Base-by-base conservation (phyloP, 2,329 filamentous ascomycete species). In the Diplodia corticola region DNA sequence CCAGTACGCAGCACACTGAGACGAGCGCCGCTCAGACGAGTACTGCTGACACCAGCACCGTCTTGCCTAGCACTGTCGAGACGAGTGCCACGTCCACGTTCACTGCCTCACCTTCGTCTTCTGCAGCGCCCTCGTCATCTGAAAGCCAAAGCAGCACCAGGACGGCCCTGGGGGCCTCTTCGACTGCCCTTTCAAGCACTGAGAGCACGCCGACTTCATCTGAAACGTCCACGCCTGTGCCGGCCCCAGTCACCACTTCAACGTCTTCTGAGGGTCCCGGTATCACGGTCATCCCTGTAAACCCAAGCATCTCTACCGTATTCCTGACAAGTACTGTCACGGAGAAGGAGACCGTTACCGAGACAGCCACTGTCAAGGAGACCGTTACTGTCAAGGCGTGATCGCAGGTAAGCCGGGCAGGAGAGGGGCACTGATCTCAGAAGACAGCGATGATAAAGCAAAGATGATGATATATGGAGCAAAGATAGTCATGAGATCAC, bases 271-370 rank as follows among this genome's bases (percentile, higher is more conserved):
- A 49, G 6, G 61, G 30, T 3, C 61, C 50, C 4, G 66, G 66
- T 28, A 67, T 65, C 61, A 67, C 66, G 4, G 51, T 67, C 63
- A 61, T 67, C 22, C 65, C 65, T 26, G 61, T 67, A 12, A 61
- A 67, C 35, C 65, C 65, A 20, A 55, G 28, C 48, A 33, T 59
- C 5, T 73, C 74, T 0, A 72, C 73, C 50, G 70, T 71, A 2
- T 72, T 71, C 5, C 48, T 77, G n/a, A 72, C 77, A 35, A 73
- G 76, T 13, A 75, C 73, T 20, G 46, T 70, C 44, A 77, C 71
- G 12, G 72, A 72, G 66, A 76, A 71, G 63, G 74, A 75, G 49
- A 69, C 68, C 17, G 63, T 51, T 5, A 63, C 61, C 20, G 35
- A 57, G 26, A 65, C 63, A n/a, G 63, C 44, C 3, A 65, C 63